phyloP scores from a whole-genome alignment of 1,284 basidiomycete species.

The Irpex sp. region DNA sequence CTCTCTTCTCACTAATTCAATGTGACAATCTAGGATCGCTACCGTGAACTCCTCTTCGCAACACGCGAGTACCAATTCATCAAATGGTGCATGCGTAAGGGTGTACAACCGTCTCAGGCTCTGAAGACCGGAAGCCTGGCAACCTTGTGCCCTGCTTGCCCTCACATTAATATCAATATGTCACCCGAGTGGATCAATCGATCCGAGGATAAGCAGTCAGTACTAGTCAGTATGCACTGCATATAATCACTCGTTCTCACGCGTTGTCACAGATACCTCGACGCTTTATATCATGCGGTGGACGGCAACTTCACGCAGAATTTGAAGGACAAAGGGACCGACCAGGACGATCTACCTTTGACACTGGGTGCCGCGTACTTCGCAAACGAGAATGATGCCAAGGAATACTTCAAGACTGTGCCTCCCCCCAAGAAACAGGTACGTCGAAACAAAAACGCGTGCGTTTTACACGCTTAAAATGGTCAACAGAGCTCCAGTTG shows the following conservation, averaged over 20 bases:
- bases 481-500: conserved; percentile 6
- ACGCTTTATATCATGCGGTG: conserved; percentile 12
- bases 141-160: conserved; percentile 17
- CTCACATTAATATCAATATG: conserved; percentile 21
- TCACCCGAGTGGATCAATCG: conserved; percentile 8
- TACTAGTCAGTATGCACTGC: too few species aligned
- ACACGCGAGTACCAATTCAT: conserved; percentile 13
- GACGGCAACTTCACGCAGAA: conserved; percentile 15
- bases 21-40: conserved; percentile 13
- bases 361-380: conserved; percentile 10
- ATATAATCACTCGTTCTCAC: not conserved
- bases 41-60: conserved; percentile 14
- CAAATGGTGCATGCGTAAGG: conserved; percentile 1
- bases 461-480: not conserved
- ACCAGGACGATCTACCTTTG: conserved; percentile 11
- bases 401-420: not conserved
- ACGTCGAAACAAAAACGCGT: not conserved
- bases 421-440: conserved; percentile 3
- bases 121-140: conserved; percentile 8
- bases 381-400: conserved; percentile 7
- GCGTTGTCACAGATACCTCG: conserved; percentile 7
- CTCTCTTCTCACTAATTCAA: not conserved
- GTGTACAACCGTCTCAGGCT: not conserved
- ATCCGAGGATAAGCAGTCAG: not conserved
- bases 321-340: conserved; percentile 11